phyloP scores from a whole-genome alignment of 1,139 yeast genomes.

The Trichomonascaceae sp. region DNA sequence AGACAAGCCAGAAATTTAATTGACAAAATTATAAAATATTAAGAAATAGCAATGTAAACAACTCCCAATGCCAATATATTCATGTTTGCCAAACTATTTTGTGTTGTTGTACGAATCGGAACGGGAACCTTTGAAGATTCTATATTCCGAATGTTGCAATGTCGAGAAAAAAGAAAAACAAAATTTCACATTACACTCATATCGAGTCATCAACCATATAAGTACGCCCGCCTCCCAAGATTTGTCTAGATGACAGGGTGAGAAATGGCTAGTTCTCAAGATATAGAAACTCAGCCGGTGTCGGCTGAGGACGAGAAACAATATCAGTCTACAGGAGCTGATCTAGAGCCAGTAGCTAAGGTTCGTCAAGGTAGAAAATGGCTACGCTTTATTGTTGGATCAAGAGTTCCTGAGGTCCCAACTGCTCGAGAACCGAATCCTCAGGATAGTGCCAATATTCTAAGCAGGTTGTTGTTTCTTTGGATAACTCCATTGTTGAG shows the following conservation, averaged over 20 bases:
- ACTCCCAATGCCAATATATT: too few species aligned
- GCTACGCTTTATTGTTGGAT: slow-evolving; percentile 10
- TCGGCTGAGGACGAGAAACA: neutral
- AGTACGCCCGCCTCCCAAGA: neutral
- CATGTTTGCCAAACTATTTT: too few species aligned
- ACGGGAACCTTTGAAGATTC: neutral
- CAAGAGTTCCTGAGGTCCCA: slow-evolving; percentile 10
- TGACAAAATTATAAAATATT: too few species aligned
- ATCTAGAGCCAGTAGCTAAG: neutral
- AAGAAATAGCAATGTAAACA: too few species aligned
- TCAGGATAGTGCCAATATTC: slow-evolving; percentile 7
- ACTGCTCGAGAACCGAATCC: slow-evolving; percentile 5
- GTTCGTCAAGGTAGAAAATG: slow-evolving; percentile 4
- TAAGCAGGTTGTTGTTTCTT: slow-evolving; percentile 10
- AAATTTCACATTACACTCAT: neutral
- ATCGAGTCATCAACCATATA: neutral
- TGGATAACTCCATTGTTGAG: slow-evolving; percentile 14
- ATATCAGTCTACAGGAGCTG: neutral
- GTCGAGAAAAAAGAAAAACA: too few species aligned
- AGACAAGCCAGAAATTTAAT: too few species aligned
- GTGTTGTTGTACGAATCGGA: too few species aligned
- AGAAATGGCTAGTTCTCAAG: neutral
- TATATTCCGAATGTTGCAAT: neutral
- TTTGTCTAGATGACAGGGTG: neutral
- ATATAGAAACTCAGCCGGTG: neutral